Percentiles rank a stretch among this genome's conserved stretches.
phyloP scores from a whole-genome alignment of 768 basidiomycete genomes.

The Saitozyma sp. region DNA sequence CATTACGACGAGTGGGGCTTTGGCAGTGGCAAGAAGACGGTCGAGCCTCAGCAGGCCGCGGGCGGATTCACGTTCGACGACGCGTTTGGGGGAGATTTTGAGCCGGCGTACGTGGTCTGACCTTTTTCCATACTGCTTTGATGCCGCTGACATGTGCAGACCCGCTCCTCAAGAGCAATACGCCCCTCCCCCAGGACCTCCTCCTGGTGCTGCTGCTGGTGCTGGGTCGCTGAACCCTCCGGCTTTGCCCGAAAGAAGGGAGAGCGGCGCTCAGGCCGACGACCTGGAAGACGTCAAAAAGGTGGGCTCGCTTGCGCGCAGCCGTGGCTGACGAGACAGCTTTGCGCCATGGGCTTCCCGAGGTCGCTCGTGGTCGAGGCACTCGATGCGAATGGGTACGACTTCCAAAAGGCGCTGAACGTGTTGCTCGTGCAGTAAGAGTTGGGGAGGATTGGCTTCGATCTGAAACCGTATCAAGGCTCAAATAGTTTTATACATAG shows the following conservation, averaged over 20 bases:
- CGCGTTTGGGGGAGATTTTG: conserved; percentile 55
- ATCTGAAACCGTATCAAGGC: no score
- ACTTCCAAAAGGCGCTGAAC: conserved; percentile 75
- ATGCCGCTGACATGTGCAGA: no score
- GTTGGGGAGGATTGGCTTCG: no score
- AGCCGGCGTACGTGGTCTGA: conserved; percentile 18
- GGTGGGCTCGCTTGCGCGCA: conserved; percentile 56
- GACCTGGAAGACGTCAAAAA: conserved; percentile 52
- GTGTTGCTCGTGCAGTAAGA: conserved; percentile 58
- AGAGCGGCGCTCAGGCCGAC: conserved; percentile 43
- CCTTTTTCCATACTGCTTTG: no score
- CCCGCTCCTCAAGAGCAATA: conserved; percentile 14
- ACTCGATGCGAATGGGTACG: conserved; percentile 79
- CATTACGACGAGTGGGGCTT: conserved; percentile 37
- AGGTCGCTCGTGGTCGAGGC: conserved; percentile 77
- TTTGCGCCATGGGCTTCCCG: conserved; percentile 88
- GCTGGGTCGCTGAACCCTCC: conserved; percentile 1
- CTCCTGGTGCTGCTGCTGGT: conserved; percentile 23
- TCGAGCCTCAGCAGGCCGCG: conserved; percentile 2
- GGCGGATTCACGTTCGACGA: conserved; percentile 56
- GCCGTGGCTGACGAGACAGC: conserved; percentile 71
- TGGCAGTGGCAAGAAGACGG: conserved; percentile 3
- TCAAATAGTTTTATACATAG: no score
- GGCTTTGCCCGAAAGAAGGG: conserved; percentile 31
- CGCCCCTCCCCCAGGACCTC: conserved; percentile 52